Evolutionary conservation across 2,329 filamentous ascomycete genomes (phyloP), one percentile per base, ranked within the genome.

Genomic region (Colletotrichum lupini): DNA sequence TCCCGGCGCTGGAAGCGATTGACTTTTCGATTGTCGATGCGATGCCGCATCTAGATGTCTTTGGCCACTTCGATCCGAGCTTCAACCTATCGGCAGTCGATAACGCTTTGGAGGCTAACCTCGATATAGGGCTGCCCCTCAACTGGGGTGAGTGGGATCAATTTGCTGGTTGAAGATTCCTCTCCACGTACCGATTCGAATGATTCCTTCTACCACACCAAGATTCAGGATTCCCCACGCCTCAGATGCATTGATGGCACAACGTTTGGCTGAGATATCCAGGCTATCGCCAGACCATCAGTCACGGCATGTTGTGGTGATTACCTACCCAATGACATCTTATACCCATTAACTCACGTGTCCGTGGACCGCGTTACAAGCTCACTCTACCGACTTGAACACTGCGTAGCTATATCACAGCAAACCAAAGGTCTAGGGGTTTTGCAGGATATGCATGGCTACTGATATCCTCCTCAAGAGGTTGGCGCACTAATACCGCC

Each of bases 51-150:
- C 80, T 88, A n/a, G 87, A 90, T 57, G 81, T 90, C 1, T 89
- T 89, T 75, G 86, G 86, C 3, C 85, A 89, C 56, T 88, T 90
- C 30, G 88, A 89, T 61, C 88, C 88, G 2, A 87, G 80, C 61
- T 90, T 90, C 75, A 84, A 90, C 62, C 76, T 90, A 1, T 84
- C 83, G 28, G 87, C 87, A 0, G 86, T 89, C 28, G 88, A 90
- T 75, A 87, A 88, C 22, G 87, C 86, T 0, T 79, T 90, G 0
- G 87, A 89, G 69, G 87, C 87, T 0, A 89, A 89, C 66, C 79
- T 90, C 3, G 88, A 90, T 59, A 87, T 90, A 63, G 86, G 85
- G 0, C 80, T 87, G 14, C 88, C 87, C 0, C 84, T 87, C 1
- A 88, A 88, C 55, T 90, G 87, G 87, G 81, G 81, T 11, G 84